Conservation (phyloP, 768 basidiomycete genomes). For the Rhizopogon sp. region DNA sequence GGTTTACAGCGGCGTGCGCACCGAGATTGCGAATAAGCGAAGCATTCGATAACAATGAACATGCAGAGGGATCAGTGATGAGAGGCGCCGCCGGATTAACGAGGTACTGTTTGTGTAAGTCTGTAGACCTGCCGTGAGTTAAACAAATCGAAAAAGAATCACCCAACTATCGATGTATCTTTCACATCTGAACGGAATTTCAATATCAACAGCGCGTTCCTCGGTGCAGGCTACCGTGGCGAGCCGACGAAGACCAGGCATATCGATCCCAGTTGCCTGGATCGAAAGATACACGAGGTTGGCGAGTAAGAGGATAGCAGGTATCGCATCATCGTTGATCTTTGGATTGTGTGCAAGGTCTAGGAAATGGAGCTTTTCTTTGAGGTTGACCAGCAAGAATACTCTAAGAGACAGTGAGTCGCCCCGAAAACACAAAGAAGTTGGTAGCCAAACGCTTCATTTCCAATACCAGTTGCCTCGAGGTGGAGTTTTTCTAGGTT, state of each 20-base stretch:
- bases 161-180: constrained; percentile 48
- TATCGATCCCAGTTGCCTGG: constrained; percentile 48
- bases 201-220: constrained; percentile 41
- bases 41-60: constrained; percentile 36
- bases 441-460: constrained; percentile 48
- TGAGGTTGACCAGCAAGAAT: constrained; percentile 53
- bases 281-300: constrained; percentile 48
- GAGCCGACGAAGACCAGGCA: constrained; percentile 53
- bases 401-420: constrained; percentile 33
- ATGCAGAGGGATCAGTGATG: constrained; percentile 37
- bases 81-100: constrained; percentile 44
- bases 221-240: constrained; percentile 32
- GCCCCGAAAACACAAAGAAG: not conserved
- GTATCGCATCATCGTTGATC: constrained; percentile 53
- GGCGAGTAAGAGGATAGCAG: constrained; percentile 45
- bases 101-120: constrained; percentile 42
- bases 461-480: constrained; percentile 50
- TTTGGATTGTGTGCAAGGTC: constrained; percentile 46
- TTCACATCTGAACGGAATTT: constrained; percentile 50
- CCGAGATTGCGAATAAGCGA: constrained; percentile 54
- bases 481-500: constrained; percentile 42
- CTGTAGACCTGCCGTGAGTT: constrained; percentile 24
- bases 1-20: constrained; percentile 48
- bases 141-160: not conserved
- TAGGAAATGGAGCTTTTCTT: constrained; percentile 46